Evolutionary conservation across 441 rosid species (phyloP).

Genomic region (Monsonia emarginata): DNA sequence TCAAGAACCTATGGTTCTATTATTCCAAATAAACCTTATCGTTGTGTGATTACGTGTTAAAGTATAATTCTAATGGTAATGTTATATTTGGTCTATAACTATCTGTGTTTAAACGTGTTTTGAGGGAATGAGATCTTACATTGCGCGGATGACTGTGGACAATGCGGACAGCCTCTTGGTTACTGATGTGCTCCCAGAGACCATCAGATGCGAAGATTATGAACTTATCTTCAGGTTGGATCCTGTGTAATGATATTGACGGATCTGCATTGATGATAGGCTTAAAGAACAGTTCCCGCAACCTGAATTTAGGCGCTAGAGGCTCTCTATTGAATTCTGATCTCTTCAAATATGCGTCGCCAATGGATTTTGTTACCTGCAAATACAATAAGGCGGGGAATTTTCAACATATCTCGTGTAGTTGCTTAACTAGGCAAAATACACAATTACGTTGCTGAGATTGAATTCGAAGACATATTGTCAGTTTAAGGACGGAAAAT

Average conservation of each 20-base stretch:
- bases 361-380: constrained; percentile 83
- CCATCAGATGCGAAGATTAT: constrained; percentile 91
- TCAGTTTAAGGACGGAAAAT: no score
- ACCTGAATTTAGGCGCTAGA: constrained; percentile 53
- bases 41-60: background rate
- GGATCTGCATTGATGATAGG: constrained; percentile 83
- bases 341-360: constrained; percentile 83
- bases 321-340: constrained; percentile 93
- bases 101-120: no score
- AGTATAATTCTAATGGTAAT: no score
- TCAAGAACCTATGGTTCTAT: no score
- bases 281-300: constrained; percentile 55
- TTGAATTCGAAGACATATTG: no score
- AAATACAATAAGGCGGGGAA: background rate
- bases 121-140: constrained; percentile 29
- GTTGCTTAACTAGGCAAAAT: background rate
- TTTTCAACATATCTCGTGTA: background rate
- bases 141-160: constrained; percentile 55
- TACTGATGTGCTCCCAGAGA: constrained; percentile 88
- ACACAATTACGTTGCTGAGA: no score
- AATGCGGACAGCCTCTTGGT: constrained; percentile 90
- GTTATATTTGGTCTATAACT: no score
- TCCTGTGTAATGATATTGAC: constrained; percentile 44
- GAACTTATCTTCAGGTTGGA: constrained; percentile 65
- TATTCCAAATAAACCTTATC: no score